Conservation (phyloP, 2,329 filamentous ascomycete species). For the Ophiostoma novo-ulmi region DNA sequence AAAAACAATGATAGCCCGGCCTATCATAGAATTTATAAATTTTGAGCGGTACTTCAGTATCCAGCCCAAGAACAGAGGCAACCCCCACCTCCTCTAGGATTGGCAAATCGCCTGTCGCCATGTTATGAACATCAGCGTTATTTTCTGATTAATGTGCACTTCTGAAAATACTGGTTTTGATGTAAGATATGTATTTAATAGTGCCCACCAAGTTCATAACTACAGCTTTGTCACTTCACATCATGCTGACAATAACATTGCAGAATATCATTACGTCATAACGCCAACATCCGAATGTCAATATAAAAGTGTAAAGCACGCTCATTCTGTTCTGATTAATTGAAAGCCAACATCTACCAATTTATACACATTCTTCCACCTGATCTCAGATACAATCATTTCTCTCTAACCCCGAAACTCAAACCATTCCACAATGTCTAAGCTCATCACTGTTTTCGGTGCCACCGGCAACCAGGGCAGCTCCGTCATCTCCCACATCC, state of each 20-base stretch:
- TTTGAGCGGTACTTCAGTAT: no score
- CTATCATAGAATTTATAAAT: no score
- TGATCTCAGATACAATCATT: background rate
- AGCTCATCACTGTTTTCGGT: constrained; percentile 4
- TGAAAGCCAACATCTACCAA: background rate
- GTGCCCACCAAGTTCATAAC: background rate
- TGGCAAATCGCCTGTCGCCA: no score
- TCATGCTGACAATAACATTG: background rate
- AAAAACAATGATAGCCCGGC: no score
- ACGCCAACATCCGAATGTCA: background rate
- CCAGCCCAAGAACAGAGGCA: no score
- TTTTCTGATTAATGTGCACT: no score
- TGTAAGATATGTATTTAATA: no score
- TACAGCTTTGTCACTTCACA: background rate
- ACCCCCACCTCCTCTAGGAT: no score
- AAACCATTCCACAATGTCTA: background rate
- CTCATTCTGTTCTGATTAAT: background rate
- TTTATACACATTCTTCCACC: background rate
- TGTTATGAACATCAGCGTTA: no score
- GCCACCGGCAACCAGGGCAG: background rate
- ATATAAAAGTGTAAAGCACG: background rate
- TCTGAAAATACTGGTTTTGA: no score
- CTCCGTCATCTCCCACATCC: constrained; percentile 5
- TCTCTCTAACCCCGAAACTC: background rate
- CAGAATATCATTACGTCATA: background rate